Percentiles rank a stretch among this genome's conserved stretches.
Evolutionary conservation across 768 basidiomycete genomes (phyloP).

Genomic region (Stropharia rugosoannulata): DNA sequence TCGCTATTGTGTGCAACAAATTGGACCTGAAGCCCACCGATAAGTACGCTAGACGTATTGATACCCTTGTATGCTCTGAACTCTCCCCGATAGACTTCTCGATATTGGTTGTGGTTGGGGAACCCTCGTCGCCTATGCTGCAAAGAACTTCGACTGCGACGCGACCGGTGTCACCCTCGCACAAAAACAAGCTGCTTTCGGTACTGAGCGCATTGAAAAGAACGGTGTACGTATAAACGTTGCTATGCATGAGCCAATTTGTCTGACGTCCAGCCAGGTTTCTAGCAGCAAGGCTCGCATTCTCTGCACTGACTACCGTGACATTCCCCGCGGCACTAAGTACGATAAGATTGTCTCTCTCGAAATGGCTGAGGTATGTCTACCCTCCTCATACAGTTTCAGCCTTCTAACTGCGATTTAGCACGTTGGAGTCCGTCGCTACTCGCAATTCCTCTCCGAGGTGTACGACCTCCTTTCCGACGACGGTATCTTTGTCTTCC

Average conservation of each 20-base stretch:
- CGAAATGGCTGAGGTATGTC: slow-evolving; percentile 92
- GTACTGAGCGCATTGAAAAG: slow-evolving; percentile 79
- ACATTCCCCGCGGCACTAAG: slow-evolving; percentile 75
- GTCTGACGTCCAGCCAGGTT: slow-evolving; percentile 25
- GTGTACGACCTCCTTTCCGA: slow-evolving; percentile 93
- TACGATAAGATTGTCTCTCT: slow-evolving; percentile 95
- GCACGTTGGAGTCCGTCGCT: slow-evolving; percentile 96
- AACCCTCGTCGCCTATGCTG: slow-evolving; percentile 89
- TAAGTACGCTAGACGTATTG: slow-evolving; percentile 31
- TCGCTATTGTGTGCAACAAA: slow-evolving; percentile 93
- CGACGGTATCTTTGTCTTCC: slow-evolving; percentile 91
- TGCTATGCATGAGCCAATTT: not conserved
- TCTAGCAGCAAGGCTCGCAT: slow-evolving; percentile 78
- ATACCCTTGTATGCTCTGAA: slow-evolving; percentile 25
- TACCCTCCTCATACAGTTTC: not conserved
- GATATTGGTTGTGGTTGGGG: slow-evolving; percentile 97
- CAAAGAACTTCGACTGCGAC: slow-evolving; percentile 96
- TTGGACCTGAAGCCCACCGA: slow-evolving; percentile 87
- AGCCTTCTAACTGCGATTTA: slow-evolving; percentile 23
- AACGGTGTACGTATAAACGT: slow-evolving; percentile 56
- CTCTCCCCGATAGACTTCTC: slow-evolving; percentile 46
- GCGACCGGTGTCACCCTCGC: slow-evolving; percentile 94
- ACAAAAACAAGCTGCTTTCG: slow-evolving; percentile 90
- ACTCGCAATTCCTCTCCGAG: slow-evolving; percentile 84
- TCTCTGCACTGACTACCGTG: slow-evolving; percentile 90